These are phyloP conservation scores for Colletotrichum cereale DNA, from an alignment of 2,329 filamentous ascomycete species.

Conservation along the genomic window DNA sequence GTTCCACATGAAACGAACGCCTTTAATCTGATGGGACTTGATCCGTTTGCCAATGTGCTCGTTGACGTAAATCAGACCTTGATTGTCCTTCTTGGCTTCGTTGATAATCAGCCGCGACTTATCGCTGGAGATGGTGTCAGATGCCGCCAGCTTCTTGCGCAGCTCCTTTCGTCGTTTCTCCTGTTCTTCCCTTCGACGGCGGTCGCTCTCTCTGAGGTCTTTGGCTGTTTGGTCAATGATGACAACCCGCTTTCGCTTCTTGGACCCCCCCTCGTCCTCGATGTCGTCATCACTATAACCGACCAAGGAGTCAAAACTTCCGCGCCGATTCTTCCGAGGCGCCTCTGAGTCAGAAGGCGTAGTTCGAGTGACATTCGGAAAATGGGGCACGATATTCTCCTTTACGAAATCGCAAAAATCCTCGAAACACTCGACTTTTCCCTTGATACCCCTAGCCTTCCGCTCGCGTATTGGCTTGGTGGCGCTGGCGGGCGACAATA, in stretches of 20 bases:
- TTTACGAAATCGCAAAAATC: conserved; percentile 48
- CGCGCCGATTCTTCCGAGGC: not conserved
- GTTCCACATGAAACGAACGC: conserved; percentile 91
- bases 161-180: conserved; percentile 64
- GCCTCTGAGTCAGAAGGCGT: not conserved
- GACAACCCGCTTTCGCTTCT: conserved; percentile 60
- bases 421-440: conserved; percentile 45
- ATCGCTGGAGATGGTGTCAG: conserved; percentile 58
- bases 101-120: conserved; percentile 73
- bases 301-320: conserved; percentile 21
- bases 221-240: conserved; percentile 64
- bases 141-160: conserved; percentile 59
- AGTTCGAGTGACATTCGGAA: conserved; percentile 2
- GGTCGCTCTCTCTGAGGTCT: conserved; percentile 67
- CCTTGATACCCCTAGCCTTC: conserved; percentile 44
- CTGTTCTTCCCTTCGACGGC: conserved; percentile 65
- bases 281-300: conserved; percentile 23
- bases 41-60: conserved; percentile 73
- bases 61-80: conserved; percentile 75
- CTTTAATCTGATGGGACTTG: conserved; percentile 84
- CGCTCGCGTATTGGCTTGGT: conserved; percentile 41
- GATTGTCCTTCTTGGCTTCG: conserved; percentile 69
- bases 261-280: conserved; percentile 51
- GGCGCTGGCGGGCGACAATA: not conserved
- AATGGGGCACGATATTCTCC: conserved; percentile 30